A percentile compares a stretch with the other conserved stretches of the same genome.
These are phyloP conservation scores for Zasmidium cellare DNA, from an alignment of 2,329 filamentous ascomycete genomes.

Conservation along the genomic window DNA sequence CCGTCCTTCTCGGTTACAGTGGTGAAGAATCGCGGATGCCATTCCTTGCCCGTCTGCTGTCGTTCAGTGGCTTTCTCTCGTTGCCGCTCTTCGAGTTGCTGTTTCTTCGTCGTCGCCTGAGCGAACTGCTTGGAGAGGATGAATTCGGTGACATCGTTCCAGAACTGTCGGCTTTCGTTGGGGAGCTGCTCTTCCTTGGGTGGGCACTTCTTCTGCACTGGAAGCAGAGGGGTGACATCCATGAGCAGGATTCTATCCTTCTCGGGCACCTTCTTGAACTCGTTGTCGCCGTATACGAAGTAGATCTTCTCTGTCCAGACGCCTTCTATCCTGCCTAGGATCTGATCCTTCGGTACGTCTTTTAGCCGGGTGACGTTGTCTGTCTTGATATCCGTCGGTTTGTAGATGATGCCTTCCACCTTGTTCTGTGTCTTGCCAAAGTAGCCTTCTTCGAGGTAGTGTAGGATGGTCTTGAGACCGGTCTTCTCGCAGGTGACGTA, in stretches of 20 bases:
- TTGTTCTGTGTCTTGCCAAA: constrained; percentile 87
- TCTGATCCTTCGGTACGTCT: constrained; percentile 81
- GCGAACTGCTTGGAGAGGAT: constrained; percentile 81
- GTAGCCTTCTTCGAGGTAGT: constrained; percentile 95
- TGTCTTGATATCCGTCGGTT: constrained; percentile 76
- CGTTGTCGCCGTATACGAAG: constrained; percentile 54
- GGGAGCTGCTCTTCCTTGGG: constrained; percentile 75
- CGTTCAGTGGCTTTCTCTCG: constrained; percentile 80
- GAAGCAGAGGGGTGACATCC: constrained; percentile 80
- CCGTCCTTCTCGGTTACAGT: constrained; percentile 60
- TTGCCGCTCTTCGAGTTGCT: constrained; percentile 88
- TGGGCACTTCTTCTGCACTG: constrained; percentile 76
- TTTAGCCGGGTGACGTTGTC: constrained; percentile 77
- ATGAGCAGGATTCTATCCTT: constrained; percentile 72
- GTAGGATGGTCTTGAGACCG: constrained; percentile 84
- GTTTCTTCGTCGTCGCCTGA: constrained; percentile 82
- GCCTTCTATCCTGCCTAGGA: constrained; percentile 79
- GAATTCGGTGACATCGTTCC: constrained; percentile 82
- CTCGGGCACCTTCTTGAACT: constrained; percentile 47
- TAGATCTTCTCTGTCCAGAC: constrained; percentile 76
- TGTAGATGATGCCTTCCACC: constrained; percentile 87
- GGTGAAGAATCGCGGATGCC: constrained; percentile 86
- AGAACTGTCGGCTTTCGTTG: constrained; percentile 87
- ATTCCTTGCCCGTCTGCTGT: constrained; percentile 67
- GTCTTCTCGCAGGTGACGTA: constrained; percentile 90